Evolutionary conservation across 2,329 filamentous ascomycete species (phyloP), one percentile per base, ranked within the genome.

Genomic region (Aspergillus sp.): DNA sequence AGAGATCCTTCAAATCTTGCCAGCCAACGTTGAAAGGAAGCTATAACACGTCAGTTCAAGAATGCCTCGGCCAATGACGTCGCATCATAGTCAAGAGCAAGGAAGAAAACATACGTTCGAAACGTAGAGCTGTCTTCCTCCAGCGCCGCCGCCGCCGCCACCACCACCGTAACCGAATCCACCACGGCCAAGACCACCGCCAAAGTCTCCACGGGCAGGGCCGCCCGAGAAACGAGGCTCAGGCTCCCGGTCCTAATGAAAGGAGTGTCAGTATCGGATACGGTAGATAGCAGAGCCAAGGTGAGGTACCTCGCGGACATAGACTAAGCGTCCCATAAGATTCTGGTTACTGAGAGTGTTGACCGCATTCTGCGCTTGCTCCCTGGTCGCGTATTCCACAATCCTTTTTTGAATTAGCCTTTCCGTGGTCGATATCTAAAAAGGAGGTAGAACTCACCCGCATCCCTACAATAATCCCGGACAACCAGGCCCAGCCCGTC

Each of bases 371-470:
- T 98, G 95, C 78, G 95, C 95, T 90, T 99, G 93, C 77, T 99
- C 95, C 88, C 93, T 92, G 75, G 94, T 97, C 80, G 93, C 93
- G 89, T 99, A 99, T 90, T 99, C 95, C 90, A 99, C 95, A 92
- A 99, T 99, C 85, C 93, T 97, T 67, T 3, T 13, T 17, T 11
- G 22, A 2, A 41, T 66, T 43, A 66, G 64, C 28, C 17, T 17
- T 25, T 22, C 17, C 15, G 13, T 4, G 3, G 43, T 13, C 4
- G 30, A 15, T 28, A 38, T 61, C 31, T 28, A 45, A 47, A 28
- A 17, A 45, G 47, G 23, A 17, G 38, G 19, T 41, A 48, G 53
- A 50, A 87, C 93, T 89, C 89, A 97, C 93, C 95, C 95, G 94
- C 94, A 99, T 93, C 95, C 94, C 94, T 98, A 97, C 90, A 96